Evolutionary conservation across 352 stramenopile genomes (phyloP).

Genomic region (Elongisporangium undulatum): DNA sequence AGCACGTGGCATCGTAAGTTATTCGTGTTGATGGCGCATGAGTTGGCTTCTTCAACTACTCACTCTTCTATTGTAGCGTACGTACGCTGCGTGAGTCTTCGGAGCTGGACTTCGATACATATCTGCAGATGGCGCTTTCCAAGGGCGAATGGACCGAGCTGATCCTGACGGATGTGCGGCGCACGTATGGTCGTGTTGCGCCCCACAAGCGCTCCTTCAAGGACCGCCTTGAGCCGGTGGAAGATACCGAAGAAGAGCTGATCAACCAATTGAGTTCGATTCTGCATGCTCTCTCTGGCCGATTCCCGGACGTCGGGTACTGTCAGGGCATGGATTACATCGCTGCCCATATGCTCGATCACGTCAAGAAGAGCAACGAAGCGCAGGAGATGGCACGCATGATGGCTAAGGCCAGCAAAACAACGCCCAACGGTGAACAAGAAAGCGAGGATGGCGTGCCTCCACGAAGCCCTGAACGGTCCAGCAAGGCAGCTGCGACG

Average conservation of each 20-base stretch:
- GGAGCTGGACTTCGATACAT: slow-evolving; percentile 80
- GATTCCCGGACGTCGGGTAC: slow-evolving; percentile 82
- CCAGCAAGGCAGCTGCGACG: slow-evolving; percentile 25
- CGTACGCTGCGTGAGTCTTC: slow-evolving; percentile 36
- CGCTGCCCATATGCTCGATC: slow-evolving; percentile 71
- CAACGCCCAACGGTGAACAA: slow-evolving; percentile 5
- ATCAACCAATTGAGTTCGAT: slow-evolving; percentile 76
- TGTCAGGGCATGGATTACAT: slow-evolving; percentile 90
- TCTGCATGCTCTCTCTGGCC: slow-evolving; percentile 70
- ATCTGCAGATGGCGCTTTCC: slow-evolving; percentile 79
- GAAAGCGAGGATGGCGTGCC: neutral
- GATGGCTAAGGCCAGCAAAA: slow-evolving; percentile 2
- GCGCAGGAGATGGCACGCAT: slow-evolving; percentile 11
- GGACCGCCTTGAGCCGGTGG: slow-evolving; percentile 40
- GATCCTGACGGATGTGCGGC: slow-evolving; percentile 80
- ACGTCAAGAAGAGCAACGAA: slow-evolving; percentile 70
- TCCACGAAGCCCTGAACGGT: slow-evolving; percentile 19
- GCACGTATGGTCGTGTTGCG: slow-evolving; percentile 77
- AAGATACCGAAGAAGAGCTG: slow-evolving; percentile 60
- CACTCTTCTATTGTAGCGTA: slow-evolving; percentile 12
- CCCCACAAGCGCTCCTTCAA: slow-evolving; percentile 67
- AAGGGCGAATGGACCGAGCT: slow-evolving; percentile 82
- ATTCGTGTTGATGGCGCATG: slow-evolving; percentile 1
- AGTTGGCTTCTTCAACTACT: neutral
- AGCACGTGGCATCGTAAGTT: slow-evolving; percentile 37